Conservation (phyloP, 495 filamentous ascomycete genomes). For the Entonaema liquescens region DNA sequence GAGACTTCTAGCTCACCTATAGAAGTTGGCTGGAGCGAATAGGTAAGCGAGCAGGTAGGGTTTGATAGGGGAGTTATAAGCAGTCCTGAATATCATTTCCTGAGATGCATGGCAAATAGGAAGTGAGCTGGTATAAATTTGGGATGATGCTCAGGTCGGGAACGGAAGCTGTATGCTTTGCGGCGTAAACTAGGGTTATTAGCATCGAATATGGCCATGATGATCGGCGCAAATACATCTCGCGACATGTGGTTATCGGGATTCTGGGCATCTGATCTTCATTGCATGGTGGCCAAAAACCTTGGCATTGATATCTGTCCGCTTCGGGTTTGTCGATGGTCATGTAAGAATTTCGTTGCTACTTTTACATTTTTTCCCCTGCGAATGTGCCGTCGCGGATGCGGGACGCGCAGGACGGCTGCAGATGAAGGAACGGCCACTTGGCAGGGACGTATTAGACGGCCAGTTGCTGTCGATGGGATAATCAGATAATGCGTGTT, state of each 20-base stretch:
- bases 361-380: conserved; percentile 24
- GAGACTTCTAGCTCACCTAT: conserved; percentile 21
- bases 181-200: conserved; percentile 13
- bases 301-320: conserved; percentile 41
- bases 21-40: too few relatives aligned
- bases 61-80: too few relatives aligned
- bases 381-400: conserved; percentile 35
- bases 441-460: conserved; percentile 27
- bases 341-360: conserved; percentile 31
- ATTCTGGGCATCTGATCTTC: conserved; percentile 39
- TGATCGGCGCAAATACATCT: conserved; percentile 28
- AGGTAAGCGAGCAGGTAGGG: too few relatives aligned
- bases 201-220: conserved; percentile 20
- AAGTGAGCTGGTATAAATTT: conserved; percentile 3
- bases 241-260: conserved; percentile 40
- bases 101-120: neutral
- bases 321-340: conserved; percentile 38
- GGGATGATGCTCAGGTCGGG: conserved; percentile 5
- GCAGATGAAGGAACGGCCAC: conserved; percentile 36
- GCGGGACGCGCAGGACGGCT: conserved; percentile 36
- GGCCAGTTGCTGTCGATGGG: conserved; percentile 19
- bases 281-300: conserved; percentile 32
- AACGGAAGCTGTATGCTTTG: conserved; percentile 17
- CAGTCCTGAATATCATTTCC: conserved; percentile 12
- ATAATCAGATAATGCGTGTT: conserved; percentile 39